Conservation (phyloP, 2,329 filamentous ascomycete genomes). For the Cordyceps javanica region DNA sequence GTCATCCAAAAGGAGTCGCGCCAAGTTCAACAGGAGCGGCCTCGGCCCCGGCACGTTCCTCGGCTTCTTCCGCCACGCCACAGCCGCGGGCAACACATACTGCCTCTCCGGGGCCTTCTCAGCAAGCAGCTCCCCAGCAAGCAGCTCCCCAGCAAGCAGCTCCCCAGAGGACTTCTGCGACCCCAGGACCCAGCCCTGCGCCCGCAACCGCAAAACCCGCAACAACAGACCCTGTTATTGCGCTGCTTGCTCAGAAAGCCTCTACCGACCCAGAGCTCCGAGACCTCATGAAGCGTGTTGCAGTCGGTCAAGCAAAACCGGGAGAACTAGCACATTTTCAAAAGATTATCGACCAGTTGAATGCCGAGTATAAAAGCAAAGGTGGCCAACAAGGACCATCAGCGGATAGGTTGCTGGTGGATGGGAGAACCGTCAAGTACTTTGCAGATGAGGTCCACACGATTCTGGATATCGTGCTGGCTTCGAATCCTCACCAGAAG, state of each 20-base stretch:
- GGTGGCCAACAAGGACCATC: slow-evolving; percentile 46
- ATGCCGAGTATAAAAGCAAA: slow-evolving; percentile 49
- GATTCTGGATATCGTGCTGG: slow-evolving; percentile 53
- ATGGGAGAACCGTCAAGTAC: slow-evolving; percentile 51
- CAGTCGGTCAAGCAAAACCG: slow-evolving; percentile 64
- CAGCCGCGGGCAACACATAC: background rate
- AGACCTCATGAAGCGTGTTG: slow-evolving; percentile 77
- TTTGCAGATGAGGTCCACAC: slow-evolving; percentile 53
- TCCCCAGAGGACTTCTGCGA: slow-evolving; percentile 1
- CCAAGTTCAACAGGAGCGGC: slow-evolving; percentile 16
- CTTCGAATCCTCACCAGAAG: slow-evolving; percentile 51
- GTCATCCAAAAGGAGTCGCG: slow-evolving; percentile 14
- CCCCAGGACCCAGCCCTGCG: slow-evolving; percentile 13
- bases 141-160: background rate
- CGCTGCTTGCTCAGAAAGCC: slow-evolving; percentile 69
- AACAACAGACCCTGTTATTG: slow-evolving; percentile 68
- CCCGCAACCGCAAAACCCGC: slow-evolving; percentile 20
- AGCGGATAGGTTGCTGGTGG: slow-evolving; percentile 49
- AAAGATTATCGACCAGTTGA: slow-evolving; percentile 73
- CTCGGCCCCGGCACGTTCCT: slow-evolving; percentile 3
- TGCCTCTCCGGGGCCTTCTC: background rate
- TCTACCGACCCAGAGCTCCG: slow-evolving; percentile 67
- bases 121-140: background rate
- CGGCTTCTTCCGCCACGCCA: background rate
- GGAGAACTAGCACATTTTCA: slow-evolving; percentile 72